These are phyloP conservation scores for Saturnispora besseyi DNA, from an alignment of 805 yeast genomes.

Conservation along the genomic window DNA sequence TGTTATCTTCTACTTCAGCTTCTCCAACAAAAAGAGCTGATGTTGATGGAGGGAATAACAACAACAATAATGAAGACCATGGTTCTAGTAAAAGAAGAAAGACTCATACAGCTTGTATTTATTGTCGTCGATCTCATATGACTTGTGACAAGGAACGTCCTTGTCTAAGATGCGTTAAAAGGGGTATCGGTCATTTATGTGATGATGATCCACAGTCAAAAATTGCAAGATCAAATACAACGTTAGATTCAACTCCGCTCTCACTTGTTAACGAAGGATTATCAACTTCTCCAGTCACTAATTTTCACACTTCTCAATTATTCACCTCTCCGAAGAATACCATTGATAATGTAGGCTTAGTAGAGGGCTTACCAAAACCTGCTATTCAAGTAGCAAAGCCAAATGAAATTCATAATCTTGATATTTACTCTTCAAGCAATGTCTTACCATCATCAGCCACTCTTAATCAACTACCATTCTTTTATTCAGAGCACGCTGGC, in stretches of 20 bases:
- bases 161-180: constrained; percentile 73
- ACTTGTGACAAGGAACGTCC: constrained; percentile 76
- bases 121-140: constrained; percentile 90
- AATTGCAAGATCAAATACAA: neutral
- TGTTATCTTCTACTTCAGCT: neutral
- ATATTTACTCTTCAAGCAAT: neutral
- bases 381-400: neutral
- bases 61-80: neutral
- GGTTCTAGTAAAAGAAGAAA: constrained; percentile 27
- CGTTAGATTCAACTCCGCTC: neutral
- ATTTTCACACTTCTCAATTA: constrained; percentile 4
- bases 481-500: constrained; percentile 86
- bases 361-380: constrained; percentile 6
- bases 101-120: constrained; percentile 70
- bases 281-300: neutral
- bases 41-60: neutral
- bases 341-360: constrained; percentile 1
- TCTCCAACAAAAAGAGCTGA: neutral
- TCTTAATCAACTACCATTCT: constrained; percentile 62
- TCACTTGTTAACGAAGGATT: neutral
- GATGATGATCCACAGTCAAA: constrained; percentile 49
- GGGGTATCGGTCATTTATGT: constrained; percentile 85
- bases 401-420: neutral
- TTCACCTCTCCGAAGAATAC: constrained; percentile 3
- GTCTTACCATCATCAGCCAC: constrained; percentile 15